These are phyloP conservation scores for Paracoccidioides lutzii DNA, from an alignment of 2,329 filamentous ascomycete species.

Conservation along the genomic window DNA sequence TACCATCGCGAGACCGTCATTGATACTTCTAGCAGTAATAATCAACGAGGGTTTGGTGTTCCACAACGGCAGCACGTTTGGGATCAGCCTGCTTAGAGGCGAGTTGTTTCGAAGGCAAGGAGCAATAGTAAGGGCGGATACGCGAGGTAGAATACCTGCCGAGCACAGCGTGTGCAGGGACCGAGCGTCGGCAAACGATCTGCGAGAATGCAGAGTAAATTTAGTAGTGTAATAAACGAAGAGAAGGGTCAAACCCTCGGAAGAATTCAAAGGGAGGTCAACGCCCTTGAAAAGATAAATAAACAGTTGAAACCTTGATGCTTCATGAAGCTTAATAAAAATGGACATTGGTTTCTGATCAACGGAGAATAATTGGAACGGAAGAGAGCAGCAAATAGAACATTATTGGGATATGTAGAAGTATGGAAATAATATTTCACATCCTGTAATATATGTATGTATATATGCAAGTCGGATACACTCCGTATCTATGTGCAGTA, in stretches of 20 bases:
- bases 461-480: background rate
- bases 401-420: background rate
- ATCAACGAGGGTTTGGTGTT: background rate
- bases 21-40: background rate
- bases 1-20: background rate
- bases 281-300: background rate
- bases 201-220: background rate
- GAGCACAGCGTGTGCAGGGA: background rate
- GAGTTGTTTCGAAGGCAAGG: background rate
- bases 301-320: background rate
- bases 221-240: background rate
- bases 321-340: background rate
- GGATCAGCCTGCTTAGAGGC: background rate
- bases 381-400: background rate
- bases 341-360: background rate
- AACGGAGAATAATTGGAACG: background rate
- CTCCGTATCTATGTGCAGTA: too few relatives aligned
- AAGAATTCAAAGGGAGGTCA: background rate
- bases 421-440: background rate
- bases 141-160: background rate
- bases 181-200: background rate
- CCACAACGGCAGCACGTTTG: background rate
- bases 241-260: background rate
- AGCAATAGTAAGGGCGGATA: background rate
- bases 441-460: background rate